Evolutionary conservation across 1,284 basidiomycete genomes (phyloP).

Genomic region (Trametes sp.): DNA sequence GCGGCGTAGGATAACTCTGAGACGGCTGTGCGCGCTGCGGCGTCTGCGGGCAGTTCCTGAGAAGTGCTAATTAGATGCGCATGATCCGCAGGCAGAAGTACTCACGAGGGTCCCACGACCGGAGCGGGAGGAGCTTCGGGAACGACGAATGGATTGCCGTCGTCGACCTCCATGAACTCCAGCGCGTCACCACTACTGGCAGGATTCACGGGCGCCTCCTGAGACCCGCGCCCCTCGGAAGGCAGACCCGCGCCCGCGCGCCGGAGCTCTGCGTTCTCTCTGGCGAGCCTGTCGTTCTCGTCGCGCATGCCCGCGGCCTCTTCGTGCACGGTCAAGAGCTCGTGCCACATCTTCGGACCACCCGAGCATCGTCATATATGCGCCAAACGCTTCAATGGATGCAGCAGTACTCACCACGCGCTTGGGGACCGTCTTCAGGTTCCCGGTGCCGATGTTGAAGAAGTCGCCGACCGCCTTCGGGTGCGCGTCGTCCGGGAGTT

Average conservation of each 20-base stretch:
- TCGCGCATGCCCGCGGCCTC: neutral
- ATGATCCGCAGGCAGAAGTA: neutral
- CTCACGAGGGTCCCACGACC: neutral
- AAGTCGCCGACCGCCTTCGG: neutral
- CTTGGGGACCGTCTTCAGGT: conserved; percentile 1
- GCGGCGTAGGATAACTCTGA: conserved; percentile 4
- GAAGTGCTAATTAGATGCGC: neutral
- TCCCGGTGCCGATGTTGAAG: neutral
- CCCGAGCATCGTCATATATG: neutral
- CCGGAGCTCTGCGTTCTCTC: neutral
- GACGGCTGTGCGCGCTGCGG: neutral
- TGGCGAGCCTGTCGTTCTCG: neutral
- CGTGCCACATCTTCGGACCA: neutral
- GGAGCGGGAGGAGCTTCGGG: neutral
- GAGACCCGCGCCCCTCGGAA: neutral
- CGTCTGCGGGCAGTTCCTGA: neutral
- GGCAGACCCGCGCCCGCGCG: neutral
- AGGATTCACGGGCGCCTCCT: neutral
- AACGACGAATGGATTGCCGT: neutral
- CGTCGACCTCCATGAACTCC: conserved; percentile 2
- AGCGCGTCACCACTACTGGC: neutral
- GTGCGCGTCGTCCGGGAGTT: neutral
- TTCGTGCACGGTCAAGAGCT: neutral
- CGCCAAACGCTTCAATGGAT: neutral
- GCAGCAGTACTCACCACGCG: neutral